A percentile compares a stretch with the other conserved stretches of the same genome.
phyloP scores from a whole-genome alignment of 2,329 filamentous ascomycete species.

The Didymella lethalis region DNA sequence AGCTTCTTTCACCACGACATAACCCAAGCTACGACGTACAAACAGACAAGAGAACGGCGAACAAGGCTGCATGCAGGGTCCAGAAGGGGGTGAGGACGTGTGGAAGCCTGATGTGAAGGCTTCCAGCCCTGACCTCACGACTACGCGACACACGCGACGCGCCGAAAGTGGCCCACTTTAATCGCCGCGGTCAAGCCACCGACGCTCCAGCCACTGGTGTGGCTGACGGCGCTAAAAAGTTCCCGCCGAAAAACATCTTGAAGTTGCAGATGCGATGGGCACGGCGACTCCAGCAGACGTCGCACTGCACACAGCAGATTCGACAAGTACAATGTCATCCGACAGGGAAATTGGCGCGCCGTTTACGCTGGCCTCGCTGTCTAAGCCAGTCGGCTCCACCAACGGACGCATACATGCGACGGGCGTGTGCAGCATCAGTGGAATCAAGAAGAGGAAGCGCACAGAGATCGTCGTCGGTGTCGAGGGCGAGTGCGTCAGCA shows the following conservation, averaged over 20 bases:
- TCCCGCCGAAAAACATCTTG: slow-evolving; percentile 12
- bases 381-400: slow-evolving; percentile 52
- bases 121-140: background rate
- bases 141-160: slow-evolving; percentile 24
- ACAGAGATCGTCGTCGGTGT: slow-evolving; percentile 67
- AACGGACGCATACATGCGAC: slow-evolving; percentile 53
- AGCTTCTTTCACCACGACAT: slow-evolving; percentile 10
- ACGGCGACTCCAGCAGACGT: slow-evolving; percentile 36
- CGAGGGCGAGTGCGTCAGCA: slow-evolving; percentile 68
- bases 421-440: slow-evolving; percentile 62
- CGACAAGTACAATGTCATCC: slow-evolving; percentile 48
- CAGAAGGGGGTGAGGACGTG: background rate
- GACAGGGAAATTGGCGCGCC: slow-evolving; percentile 48
- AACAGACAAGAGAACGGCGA: background rate
- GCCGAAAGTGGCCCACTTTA: slow-evolving; percentile 19
- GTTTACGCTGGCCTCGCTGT: slow-evolving; percentile 55
- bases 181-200: slow-evolving; percentile 1
- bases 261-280: slow-evolving; percentile 24
- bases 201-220: slow-evolving; percentile 3
- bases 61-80: background rate
- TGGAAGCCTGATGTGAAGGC: slow-evolving; percentile 8
- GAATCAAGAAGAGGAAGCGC: slow-evolving; percentile 67
- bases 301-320: slow-evolving; percentile 25
- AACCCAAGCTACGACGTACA: background rate
- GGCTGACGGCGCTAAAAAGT: background rate